Base-by-base conservation (phyloP, 441 rosid species). In the Gossypium davidsonii region DNA sequence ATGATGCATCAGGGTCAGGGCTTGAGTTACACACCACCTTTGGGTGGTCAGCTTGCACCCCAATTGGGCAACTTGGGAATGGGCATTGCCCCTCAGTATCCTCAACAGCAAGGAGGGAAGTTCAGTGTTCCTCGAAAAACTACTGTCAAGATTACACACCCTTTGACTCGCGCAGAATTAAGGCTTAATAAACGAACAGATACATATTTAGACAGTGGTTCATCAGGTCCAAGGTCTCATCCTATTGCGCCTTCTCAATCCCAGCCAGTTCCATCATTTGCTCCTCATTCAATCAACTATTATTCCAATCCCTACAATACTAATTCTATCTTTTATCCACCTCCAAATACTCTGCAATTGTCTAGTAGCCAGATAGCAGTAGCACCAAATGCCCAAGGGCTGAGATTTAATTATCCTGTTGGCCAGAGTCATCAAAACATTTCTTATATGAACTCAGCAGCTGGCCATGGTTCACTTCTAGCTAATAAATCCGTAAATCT, bases 1-100 rank as follows among this genome's bases (percentile, higher is more conserved):
- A 86, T 93, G 77, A 90, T 91, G 81, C 99, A 89, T 83, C 99
- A 90, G 83, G 85, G 90, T 6, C 97, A 85, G 83, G 88, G 93
- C 72, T 75, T 91, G 86, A 73, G 87, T 81, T 96, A 83, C 84
- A 73, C 93, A 5, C 49, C 85, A 72, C 89, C 86, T 44, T 83
- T 92, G 83, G 93, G 92, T 78, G 79, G 88, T 62, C 96, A 85
- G 71, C 76, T 88, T 67, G 84, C 85, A 53, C 85, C 86, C 78
- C 97, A 81, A 80, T 60, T 91, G 70, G 83, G 96, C 61, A 93
- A 83, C 76, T 44, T 93, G 78, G 97, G 91, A 79, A 88, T 93
- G 48, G 85, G 90, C 59, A 79, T 91, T 59, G 63, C 78, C 60
- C 75, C 92, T 18, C 97, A 86, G 67, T 91, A 88, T 81, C 74